Evolutionary conservation across 129 eudicot species (phyloP), one percentile per base, ranked within the genome.

Genomic region (Deinandra increscens): DNA sequence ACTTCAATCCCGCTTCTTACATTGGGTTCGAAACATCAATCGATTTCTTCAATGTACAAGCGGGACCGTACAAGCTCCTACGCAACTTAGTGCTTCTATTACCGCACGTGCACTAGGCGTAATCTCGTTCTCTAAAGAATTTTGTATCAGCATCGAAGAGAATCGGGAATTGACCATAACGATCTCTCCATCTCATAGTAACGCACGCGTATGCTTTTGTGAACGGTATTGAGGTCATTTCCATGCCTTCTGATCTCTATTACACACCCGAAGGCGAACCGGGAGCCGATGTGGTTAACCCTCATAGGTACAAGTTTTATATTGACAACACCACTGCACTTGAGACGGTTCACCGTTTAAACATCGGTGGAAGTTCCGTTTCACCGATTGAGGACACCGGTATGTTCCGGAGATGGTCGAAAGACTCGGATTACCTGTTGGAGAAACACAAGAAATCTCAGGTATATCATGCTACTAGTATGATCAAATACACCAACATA

Each of bases 191-290:
- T 12, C 79, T 48, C 7, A 60, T 19, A 38, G 36, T 23, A 64
- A 83, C 26, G 22, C 64, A 10, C 26, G 22, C 64, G 7, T 82
- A 81, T 37, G 84, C 74, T 15, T 85, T 81, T 65, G 65, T 82
- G 41, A 82, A 79, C 43, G 87, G 87, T 4, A 82, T 85, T 11
- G 91, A 85, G 60, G 70, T 85, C 34, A 68, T 82, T 44, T 82
- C 91, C 1, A 79, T 85, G 76, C 87, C 91, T 13, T 46, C 69
- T 1, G 78, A 64, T 36, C 81, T 85, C 45, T 82, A 83, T 20
- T 78, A 80, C 78, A 79, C 80, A 11, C 76, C 54, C n/a, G 79
- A 51, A 64, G 83, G 81, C 10, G 74, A 78, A 75, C 69, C 29
- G 3, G 85, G 85, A n/a, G 72, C 75, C 7, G 60, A 51, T 20